Evolutionary conservation across 176 grass and related monocot genomes (phyloP).

Genomic region (Aegilops speltoides): DNA sequence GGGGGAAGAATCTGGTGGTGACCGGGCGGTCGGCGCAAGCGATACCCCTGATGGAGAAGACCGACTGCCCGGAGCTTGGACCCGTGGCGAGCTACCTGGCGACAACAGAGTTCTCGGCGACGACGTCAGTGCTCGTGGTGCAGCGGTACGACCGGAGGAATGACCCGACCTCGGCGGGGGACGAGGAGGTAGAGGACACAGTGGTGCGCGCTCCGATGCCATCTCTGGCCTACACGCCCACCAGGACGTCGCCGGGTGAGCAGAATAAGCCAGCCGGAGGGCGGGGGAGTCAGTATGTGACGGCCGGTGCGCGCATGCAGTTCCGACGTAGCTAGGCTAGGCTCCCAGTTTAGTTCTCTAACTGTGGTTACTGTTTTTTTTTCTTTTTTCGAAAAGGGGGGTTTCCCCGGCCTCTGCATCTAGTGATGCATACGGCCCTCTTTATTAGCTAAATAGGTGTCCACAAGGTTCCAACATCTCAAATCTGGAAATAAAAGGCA

Average conservation of each 20-base stretch:
- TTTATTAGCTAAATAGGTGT: too few species aligned
- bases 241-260: too few species aligned
- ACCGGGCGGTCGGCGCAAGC: conserved; percentile 28
- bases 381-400: too few species aligned
- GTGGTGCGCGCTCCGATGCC: conserved; percentile 24
- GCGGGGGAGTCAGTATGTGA: background rate
- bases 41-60: conserved; percentile 36
- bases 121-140: conserved; percentile 51
- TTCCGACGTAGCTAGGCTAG: background rate
- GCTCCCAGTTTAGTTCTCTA: background rate
- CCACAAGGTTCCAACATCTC: too few species aligned
- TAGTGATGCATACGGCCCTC: too few species aligned
- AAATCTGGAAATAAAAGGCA: too few species aligned
- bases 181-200: background rate
- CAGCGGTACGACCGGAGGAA: conserved; percentile 37
- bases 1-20: conserved; percentile 44
- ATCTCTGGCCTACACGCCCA: background rate
- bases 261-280: background rate
- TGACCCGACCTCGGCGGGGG: background rate
- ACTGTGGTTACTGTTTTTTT: background rate
- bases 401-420: too few species aligned
- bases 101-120: conserved; percentile 53
- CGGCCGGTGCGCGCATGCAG: background rate
- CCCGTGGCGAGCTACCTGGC: conserved; percentile 53
- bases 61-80: conserved; percentile 52